phyloP scores from a whole-genome alignment of 257 asterid species.

The Scutellaria barbata region DNA sequence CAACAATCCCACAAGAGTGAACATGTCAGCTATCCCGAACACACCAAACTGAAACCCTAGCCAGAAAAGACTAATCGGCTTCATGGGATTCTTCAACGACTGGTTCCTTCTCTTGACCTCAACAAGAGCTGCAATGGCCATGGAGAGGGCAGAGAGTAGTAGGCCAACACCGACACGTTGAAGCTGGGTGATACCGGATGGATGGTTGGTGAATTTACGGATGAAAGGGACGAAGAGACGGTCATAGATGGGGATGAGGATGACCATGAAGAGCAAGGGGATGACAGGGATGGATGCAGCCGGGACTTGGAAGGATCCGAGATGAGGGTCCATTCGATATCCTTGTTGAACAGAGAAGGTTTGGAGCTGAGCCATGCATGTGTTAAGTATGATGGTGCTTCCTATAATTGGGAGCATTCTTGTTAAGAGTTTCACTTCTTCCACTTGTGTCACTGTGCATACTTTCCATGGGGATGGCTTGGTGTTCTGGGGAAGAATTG shows the following conservation, averaged over 20 bases:
- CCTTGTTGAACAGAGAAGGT: constrained; percentile 76
- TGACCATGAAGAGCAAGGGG: constrained; percentile 59
- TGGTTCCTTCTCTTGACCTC: constrained; percentile 65
- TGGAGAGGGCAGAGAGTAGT: constrained; percentile 64
- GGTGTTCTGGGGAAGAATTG: constrained; percentile 44
- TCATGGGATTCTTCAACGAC: constrained; percentile 42
- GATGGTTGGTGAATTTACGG: constrained; percentile 56
- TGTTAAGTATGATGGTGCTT: constrained; percentile 71
- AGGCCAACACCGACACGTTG: constrained; percentile 78
- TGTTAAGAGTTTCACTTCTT: constrained; percentile 62
- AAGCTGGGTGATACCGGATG: constrained; percentile 67
- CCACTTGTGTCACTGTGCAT: constrained; percentile 73
- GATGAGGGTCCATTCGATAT: constrained; percentile 56
- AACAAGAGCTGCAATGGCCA: constrained; percentile 62
- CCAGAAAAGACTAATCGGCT: constrained; percentile 73
- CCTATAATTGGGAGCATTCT: constrained; percentile 74
- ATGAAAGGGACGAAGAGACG: constrained; percentile 60
- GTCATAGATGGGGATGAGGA: constrained; percentile 66
- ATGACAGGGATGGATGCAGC: constrained; percentile 68
- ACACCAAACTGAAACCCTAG: constrained; percentile 62
- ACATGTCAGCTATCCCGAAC: constrained; percentile 88
- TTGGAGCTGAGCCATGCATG: constrained; percentile 80
- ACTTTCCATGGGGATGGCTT: constrained; percentile 59
- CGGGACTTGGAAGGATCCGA: constrained; percentile 63
- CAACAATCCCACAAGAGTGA: constrained; percentile 72